Base-by-base conservation (phyloP, 306 rosid genomes). In the Oxytropis ochrocephala region DNA sequence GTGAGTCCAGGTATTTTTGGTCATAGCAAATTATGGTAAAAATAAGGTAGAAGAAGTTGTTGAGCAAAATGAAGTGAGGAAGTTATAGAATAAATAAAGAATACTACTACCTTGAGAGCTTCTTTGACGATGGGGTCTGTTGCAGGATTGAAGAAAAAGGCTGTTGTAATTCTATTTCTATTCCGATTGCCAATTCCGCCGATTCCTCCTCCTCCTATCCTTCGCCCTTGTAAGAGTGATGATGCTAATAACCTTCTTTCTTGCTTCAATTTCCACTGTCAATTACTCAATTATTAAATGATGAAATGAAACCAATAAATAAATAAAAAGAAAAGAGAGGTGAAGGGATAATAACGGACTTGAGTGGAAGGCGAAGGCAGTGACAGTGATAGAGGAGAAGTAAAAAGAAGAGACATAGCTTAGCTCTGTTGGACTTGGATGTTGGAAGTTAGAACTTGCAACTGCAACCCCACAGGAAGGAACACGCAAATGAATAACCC, bases 101-200 rank as follows among this genome's bases (percentile, higher is more conserved):
- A 24, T 24, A 24, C n/a, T n/a, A n/a, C n/a, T n/a, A 30, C 98
- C 98, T 92, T 90, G 65, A 90, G 72, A 56, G 88, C 96, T 75
- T 92, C 89, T 70, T 75, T 73, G 70, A 85, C 5, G 56, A 92
- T 65, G 51, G 91, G 96, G 35, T 92, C 96, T 16, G 86, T 83
- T 1, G 24, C 65, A 29, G 96, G 95, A 80, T 88, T 92, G 77
- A 80, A 83, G 79, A 86, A 85, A 74, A 77, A 83, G 5, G 88
- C 84, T 27, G 60, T 77, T n/a, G n/a, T n/a, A n/a, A n/a, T n/a
- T n/a, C n/a, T n/a, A 73, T 86, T 81, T 76, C 72, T 79, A 65
- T 32, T 48, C 17, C 67, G 61, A 13, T 8, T 18, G 24, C 18
- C 17, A 55, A 13, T n/a, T 8, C 36, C 57, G 57, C 57, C 36